Base-by-base conservation (phyloP, 768 basidiomycete species). In the Boletus insuetus region DNA sequence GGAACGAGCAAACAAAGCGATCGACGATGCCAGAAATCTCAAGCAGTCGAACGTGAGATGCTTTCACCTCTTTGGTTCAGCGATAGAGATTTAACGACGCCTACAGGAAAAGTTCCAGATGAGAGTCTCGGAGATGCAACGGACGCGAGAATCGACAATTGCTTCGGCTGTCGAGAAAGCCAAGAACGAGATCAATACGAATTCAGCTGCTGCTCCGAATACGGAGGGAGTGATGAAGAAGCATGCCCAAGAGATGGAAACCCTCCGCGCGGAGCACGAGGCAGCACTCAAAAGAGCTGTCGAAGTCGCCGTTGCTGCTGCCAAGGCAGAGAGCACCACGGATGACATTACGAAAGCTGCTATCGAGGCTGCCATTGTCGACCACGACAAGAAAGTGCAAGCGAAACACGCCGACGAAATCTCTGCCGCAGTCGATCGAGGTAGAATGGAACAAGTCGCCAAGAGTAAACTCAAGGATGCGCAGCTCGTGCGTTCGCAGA, bases 381-480 rank as follows among this genome's bases (percentile, higher is more conserved):
- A 80, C 41, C 76, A 80, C 54, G 76, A 83, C 47, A 74, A 77
- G 58, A 73, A 77, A 22, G 55, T 78, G 5, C 73, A 80, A 65
- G 70, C 74, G 12, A 75, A 73, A 39, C 82, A 82, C 22, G 73
- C 75, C 7, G 75, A 81, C 22, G 86, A 87, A 49, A 80, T 89
- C 34, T 76, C 76, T 3, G 75, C 80, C 7, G 89, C 89, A 1
- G 77, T 86, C 8, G 89, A 91, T 47, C 74, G 81, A 3, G 89
- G 89, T 3, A 76, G 89, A 45, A 74, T 80, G 74, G 89, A 91
- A 58, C 75, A 79, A 48, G 73, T 63, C 2, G 75, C 82, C 22
- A 87, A 86, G 72, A 66, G 72, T 34, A 88, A 86, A 66, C 60
- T 91, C 41, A 91, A 90, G 71, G 89, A 92, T 59, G 73, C 75